Conservation (phyloP, 129 eudicot species). For the Escallonia herrerae region DNA sequence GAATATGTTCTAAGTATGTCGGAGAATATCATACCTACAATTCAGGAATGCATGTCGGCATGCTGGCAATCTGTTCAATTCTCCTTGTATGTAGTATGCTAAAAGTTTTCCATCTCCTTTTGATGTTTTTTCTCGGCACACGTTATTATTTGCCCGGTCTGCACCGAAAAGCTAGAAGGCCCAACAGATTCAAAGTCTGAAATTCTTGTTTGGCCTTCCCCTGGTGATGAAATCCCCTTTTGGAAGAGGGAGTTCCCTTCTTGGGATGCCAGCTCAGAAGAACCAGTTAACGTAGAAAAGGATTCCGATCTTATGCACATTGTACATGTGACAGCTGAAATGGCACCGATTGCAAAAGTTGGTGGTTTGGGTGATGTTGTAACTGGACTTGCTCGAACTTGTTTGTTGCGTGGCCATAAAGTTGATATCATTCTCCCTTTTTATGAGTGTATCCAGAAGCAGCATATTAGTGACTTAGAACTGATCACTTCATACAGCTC, state of each 20-base stretch:
- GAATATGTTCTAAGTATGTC: too few species aligned
- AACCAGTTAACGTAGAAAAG: slow-evolving; percentile 28
- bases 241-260: slow-evolving; percentile 60
- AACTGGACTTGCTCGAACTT: slow-evolving; percentile 78
- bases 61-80: too few species aligned
- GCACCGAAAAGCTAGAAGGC: too few species aligned
- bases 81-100: too few species aligned
- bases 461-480: slow-evolving; percentile 38
- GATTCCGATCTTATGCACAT: slow-evolving; percentile 63
- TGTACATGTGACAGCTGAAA: slow-evolving; percentile 78
- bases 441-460: slow-evolving; percentile 71
- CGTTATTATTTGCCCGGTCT: too few species aligned
- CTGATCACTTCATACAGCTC: slow-evolving; percentile 49
- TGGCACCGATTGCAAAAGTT: slow-evolving; percentile 89
- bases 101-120: too few species aligned
- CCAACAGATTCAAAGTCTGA: slow-evolving; percentile 17
- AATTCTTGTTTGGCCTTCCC: slow-evolving; percentile 64
- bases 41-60: too few species aligned
- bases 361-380: slow-evolving; percentile 96
- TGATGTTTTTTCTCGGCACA: too few species aligned
- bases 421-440: slow-evolving; percentile 82
- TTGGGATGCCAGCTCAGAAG: slow-evolving; percentile 31
- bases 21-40: too few species aligned
- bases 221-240: slow-evolving; percentile 65
- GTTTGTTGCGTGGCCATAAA: slow-evolving; percentile 69